Conservation (phyloP, 140 eudicot genomes). For the Ambrosia hybrid region DNA sequence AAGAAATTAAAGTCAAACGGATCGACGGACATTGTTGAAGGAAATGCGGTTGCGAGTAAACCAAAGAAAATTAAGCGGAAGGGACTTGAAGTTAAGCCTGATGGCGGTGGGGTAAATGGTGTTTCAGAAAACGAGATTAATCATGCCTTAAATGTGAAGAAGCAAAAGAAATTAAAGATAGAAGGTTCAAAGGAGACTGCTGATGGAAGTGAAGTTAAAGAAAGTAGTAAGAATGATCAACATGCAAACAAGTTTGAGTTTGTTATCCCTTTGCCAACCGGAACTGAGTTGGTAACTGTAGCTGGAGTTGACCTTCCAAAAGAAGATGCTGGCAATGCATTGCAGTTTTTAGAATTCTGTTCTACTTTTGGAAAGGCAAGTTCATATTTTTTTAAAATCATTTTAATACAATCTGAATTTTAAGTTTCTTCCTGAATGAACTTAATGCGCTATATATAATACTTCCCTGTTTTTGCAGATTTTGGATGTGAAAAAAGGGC, state of each 20-base stretch:
- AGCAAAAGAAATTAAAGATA: constrained; percentile 31
- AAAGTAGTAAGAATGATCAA: constrained; percentile 9
- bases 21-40: constrained; percentile 12
- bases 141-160: constrained; percentile 14
- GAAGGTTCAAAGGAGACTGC: constrained; percentile 16
- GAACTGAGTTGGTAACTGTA: constrained; percentile 49
- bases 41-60: constrained; percentile 13
- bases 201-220: constrained; percentile 18
- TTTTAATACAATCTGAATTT: too few species aligned
- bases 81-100: constrained; percentile 18
- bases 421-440: background rate
- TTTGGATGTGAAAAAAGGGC: background rate
- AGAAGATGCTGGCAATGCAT: constrained; percentile 71
- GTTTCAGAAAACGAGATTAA: constrained; percentile 8
- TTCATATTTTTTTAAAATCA: background rate
- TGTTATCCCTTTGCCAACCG: constrained; percentile 54
- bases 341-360: constrained; percentile 85
- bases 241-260: constrained; percentile 16
- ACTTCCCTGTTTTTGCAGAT: background rate
- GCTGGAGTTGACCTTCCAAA: constrained; percentile 56
- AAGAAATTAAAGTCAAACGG: constrained; percentile 31
- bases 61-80: constrained; percentile 29
- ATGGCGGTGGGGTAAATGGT: constrained; percentile 7
- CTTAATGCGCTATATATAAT: background rate
- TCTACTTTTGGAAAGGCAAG: constrained; percentile 77